Evolutionary conservation across 2,329 filamentous ascomycete genomes (phyloP).

Genomic region (Tolypocladium endophyticum): DNA sequence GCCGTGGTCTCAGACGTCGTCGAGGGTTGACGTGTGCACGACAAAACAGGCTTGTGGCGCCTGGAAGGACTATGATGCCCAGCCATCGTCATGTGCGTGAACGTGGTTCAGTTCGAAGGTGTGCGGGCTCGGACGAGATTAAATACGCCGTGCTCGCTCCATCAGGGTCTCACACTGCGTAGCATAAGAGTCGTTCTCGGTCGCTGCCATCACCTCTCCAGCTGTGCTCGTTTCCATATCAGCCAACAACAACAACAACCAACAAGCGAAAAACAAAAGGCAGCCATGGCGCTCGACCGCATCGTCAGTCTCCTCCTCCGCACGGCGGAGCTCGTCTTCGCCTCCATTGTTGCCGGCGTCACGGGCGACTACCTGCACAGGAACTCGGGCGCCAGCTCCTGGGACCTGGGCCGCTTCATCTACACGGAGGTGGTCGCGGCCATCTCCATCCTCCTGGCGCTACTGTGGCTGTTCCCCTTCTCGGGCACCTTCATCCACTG

Average conservation of each 20-base stretch:
- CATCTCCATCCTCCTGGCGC: constrained; percentile 55
- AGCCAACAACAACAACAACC: background rate
- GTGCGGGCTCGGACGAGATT: background rate
- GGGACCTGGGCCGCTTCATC: constrained; percentile 55
- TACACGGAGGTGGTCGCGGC: constrained; percentile 64
- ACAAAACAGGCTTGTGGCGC: background rate
- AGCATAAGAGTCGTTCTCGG: background rate
- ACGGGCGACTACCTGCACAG: constrained; percentile 55
- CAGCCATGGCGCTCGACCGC: constrained; percentile 27
- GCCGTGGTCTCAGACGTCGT: background rate
- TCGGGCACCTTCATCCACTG: constrained; percentile 57
- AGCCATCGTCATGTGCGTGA: background rate
- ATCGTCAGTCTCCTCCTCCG: constrained; percentile 28
- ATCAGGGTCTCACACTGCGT: background rate
- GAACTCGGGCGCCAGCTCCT: constrained; percentile 31
- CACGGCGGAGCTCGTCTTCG: constrained; percentile 51
- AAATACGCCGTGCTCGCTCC: background rate
- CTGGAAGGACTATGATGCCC: background rate
- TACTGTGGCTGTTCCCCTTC: constrained; percentile 67
- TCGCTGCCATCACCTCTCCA: background rate
- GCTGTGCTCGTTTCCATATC: background rate
- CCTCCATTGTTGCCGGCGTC: constrained; percentile 61
- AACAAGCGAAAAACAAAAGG: background rate
- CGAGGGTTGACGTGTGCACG: background rate
- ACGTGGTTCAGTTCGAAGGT: background rate